Conservation (phyloP, 2,329 filamentous ascomycete species). For the Dothiorella sarmentorum region DNA sequence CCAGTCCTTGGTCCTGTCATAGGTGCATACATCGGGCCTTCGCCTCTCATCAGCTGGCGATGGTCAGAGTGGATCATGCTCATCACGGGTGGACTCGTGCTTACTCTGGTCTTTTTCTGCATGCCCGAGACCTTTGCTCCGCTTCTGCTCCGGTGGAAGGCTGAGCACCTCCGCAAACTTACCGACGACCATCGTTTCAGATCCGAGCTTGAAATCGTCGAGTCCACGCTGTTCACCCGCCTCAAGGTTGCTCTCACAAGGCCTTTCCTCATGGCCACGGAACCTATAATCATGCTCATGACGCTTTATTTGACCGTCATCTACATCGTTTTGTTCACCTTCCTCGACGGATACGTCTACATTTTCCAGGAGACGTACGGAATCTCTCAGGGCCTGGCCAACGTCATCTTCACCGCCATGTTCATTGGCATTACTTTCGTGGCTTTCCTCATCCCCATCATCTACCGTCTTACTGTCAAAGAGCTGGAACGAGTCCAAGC, state of each 20-base stretch:
- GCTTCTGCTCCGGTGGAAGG: slow-evolving; percentile 31
- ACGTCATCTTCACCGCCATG: slow-evolving; percentile 49
- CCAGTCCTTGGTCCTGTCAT: slow-evolving; percentile 36
- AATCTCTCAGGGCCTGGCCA: slow-evolving; percentile 44
- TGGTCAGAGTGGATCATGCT: slow-evolving; percentile 39
- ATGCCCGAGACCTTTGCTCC: slow-evolving; percentile 51
- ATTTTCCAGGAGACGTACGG: slow-evolving; percentile 52
- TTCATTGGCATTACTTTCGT: slow-evolving; percentile 41
- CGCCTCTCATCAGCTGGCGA: slow-evolving; percentile 34
- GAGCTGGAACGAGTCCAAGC: slow-evolving; percentile 40
- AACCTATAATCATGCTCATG: slow-evolving; percentile 50
- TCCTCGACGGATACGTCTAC: slow-evolving; percentile 51
- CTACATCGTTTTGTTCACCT: slow-evolving; percentile 55
- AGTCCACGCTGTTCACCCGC: slow-evolving; percentile 20
- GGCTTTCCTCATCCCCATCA: slow-evolving; percentile 41
- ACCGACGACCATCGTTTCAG: slow-evolving; percentile 39
- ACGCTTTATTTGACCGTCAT: slow-evolving; percentile 51
- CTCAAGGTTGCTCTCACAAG: slow-evolving; percentile 19
- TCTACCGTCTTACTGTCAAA: slow-evolving; percentile 46
- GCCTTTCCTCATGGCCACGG: slow-evolving; percentile 35
- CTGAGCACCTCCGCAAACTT: slow-evolving; percentile 26
- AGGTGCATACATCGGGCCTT: slow-evolving; percentile 35
- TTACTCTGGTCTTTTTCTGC: slow-evolving; percentile 35
- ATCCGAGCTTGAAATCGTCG: slow-evolving; percentile 26
- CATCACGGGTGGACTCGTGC: slow-evolving; percentile 32